A percentile compares a stretch with the other conserved stretches of the same genome.
These are phyloP conservation scores for Macadamia integrifolia DNA, from an alignment of 164 flowering plant genomes.

Conservation along the genomic window DNA sequence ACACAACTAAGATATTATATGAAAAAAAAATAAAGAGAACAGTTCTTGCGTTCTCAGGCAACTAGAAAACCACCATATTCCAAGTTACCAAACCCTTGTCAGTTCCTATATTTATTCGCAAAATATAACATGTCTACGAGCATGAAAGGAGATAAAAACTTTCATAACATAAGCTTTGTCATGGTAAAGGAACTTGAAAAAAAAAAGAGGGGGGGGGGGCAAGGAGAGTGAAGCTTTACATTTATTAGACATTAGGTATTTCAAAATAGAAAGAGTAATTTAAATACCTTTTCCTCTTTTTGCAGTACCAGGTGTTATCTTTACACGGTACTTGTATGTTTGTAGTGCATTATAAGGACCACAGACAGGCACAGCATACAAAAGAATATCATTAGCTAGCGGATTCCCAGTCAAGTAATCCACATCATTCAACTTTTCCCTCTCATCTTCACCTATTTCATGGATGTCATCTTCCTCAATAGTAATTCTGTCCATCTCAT, in stretches of 20 bases:
- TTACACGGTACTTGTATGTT: constrained; percentile 80
- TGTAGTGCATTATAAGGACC: constrained; percentile 87
- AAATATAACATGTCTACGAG: no score
- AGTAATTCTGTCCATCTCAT: constrained; percentile 46
- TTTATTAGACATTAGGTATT: background rate
- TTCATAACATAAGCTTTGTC: no score
- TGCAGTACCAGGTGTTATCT: constrained; percentile 80
- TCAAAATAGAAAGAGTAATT: background rate
- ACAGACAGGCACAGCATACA: constrained; percentile 95
- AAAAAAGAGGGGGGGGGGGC: no score
- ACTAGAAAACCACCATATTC: no score
- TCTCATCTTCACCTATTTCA: constrained; percentile 91
- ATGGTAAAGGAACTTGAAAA: no score
- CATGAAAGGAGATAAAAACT: no score
- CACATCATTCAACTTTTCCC: constrained; percentile 69
- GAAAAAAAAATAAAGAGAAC: no score
- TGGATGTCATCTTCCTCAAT: constrained; percentile 93
- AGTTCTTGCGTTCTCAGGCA: no score
- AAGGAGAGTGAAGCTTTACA: no score
- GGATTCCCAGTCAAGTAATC: constrained; percentile 95
- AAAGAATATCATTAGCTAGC: constrained; percentile 67
- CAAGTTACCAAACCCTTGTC: no score
- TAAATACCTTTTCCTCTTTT: constrained; percentile 89
- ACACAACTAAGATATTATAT: no score
- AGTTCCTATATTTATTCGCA: no score